These are phyloP conservation scores for Lumnitzera racemosa DNA, from an alignment of 345 rosid genomes.

Conservation along the genomic window DNA sequence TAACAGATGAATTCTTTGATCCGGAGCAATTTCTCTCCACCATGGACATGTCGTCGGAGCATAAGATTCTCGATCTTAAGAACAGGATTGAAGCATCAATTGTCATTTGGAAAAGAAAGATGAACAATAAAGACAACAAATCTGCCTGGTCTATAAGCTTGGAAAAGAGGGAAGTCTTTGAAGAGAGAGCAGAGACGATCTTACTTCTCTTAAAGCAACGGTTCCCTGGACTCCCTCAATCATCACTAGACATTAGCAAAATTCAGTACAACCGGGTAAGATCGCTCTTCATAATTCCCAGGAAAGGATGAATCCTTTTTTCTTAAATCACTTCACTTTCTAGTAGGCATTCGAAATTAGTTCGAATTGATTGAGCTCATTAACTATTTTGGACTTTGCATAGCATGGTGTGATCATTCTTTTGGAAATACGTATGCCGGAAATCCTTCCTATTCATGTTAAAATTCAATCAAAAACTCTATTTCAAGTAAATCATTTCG, in stretches of 20 bases:
- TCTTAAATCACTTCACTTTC: too few species aligned
- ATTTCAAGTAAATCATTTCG: too few species aligned
- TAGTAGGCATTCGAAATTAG: too few species aligned
- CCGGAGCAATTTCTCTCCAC: constrained; percentile 65
- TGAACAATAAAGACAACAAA: constrained; percentile 71
- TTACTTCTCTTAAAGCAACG: constrained; percentile 65
- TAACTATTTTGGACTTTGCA: too few species aligned
- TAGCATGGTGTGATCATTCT: too few species aligned
- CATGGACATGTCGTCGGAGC: constrained; percentile 72
- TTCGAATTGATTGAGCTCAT: too few species aligned
- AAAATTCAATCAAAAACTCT: too few species aligned
- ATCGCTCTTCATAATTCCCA: not conserved
- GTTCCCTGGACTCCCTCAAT: constrained; percentile 77
- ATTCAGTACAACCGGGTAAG: constrained; percentile 69
- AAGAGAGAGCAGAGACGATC: constrained; percentile 86
- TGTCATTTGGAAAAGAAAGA: constrained; percentile 83
- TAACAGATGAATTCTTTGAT: constrained; percentile 69
- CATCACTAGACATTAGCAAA: constrained; percentile 80
- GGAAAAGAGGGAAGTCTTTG: constrained; percentile 85
- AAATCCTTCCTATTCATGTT: too few species aligned
- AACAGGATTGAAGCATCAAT: constrained; percentile 86
- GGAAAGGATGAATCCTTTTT: not conserved
- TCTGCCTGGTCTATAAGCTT: constrained; percentile 82
- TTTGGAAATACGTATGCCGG: too few species aligned
- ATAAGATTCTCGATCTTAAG: constrained; percentile 76